Conservation (phyloP, 164 flowering plant genomes). For the Chimonanthus praecox region DNA sequence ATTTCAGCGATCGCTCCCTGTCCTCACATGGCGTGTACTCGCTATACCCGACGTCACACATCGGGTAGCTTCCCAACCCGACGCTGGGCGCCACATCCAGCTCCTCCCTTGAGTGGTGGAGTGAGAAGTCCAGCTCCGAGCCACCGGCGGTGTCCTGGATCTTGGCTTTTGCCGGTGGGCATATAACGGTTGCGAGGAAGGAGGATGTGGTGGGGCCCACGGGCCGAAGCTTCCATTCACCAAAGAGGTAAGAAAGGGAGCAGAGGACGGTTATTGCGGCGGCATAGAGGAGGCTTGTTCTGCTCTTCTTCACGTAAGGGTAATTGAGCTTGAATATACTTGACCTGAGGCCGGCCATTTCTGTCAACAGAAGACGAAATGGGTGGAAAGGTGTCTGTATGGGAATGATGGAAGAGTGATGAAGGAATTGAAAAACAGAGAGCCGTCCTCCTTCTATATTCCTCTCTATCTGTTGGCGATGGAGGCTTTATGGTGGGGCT, state of each 20-base stretch:
- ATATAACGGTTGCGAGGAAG: not conserved
- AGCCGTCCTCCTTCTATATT: too few species aligned
- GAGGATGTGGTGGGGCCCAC: not conserved
- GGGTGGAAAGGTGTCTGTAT: not conserved
- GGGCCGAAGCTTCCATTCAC: conserved; percentile 32
- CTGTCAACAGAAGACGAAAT: not conserved
- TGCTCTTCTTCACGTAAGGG: conserved; percentile 11
- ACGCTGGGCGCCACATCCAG: conserved; percentile 13
- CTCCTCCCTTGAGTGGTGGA: conserved; percentile 46
- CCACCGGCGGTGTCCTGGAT: not conserved
- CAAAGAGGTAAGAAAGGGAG: conserved; percentile 49
- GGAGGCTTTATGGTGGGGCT: too few species aligned
- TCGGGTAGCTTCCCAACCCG: conserved; percentile 25
- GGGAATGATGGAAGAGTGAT: not conserved
- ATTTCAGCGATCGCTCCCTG: conserved; percentile 50
- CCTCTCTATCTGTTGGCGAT: too few species aligned
- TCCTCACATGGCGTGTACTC: conserved; percentile 96
- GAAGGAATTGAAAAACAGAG: too few species aligned
- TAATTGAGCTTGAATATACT: conserved; percentile 4
- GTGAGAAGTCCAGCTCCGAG: conserved; percentile 43
- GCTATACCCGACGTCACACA: conserved; percentile 41
- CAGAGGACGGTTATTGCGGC: conserved; percentile 34
- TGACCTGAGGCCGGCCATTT: not conserved
- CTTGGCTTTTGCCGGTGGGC: not conserved
- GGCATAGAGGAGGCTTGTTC: conserved; percentile 33